Conservation (phyloP, 2,329 filamentous ascomycete species). For the Monosporascus sp. region DNA sequence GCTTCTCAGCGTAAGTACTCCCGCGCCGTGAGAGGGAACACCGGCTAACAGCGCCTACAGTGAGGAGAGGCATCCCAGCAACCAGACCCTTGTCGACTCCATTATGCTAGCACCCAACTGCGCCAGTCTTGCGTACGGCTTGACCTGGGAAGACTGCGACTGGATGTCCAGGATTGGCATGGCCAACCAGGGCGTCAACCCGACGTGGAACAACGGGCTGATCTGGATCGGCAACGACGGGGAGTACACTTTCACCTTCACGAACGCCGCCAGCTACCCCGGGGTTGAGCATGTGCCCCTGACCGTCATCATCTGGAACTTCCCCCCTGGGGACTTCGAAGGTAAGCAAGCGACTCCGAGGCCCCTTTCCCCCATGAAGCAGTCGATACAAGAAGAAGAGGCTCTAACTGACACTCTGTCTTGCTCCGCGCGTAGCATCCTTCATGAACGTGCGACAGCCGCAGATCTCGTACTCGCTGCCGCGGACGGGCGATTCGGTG, state of each 20-base stretch:
- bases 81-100: too few relatives aligned
- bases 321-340: slow-evolving; percentile 12
- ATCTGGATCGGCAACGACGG: slow-evolving; percentile 28
- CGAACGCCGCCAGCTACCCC: slow-evolving; percentile 15
- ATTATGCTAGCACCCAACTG: neutral
- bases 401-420: neutral
- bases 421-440: slow-evolving; percentile 6
- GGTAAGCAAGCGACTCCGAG: neutral
- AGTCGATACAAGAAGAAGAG: too few relatives aligned
- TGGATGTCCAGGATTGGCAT: neutral
- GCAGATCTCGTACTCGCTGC: slow-evolving; percentile 34
- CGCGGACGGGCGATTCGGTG: slow-evolving; percentile 25
- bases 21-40: neutral
- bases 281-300: slow-evolving; percentile 6
- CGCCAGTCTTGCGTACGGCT: neutral
- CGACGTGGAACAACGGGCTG: slow-evolving; percentile 11
- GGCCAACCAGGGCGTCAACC: slow-evolving; percentile 16
- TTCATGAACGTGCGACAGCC: slow-evolving; percentile 24
- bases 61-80: too few relatives aligned
- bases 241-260: slow-evolving; percentile 24
- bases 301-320: slow-evolving; percentile 24
- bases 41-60: too few relatives aligned
- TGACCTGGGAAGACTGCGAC: neutral
- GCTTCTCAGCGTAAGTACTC: too few relatives aligned
- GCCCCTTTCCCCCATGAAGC: too few relatives aligned